Percentiles rank a stretch among this genome's conserved stretches.
phyloP scores from a whole-genome alignment of 2,329 filamentous ascomycete species.

The Berkeleyomyces rouxiae region DNA sequence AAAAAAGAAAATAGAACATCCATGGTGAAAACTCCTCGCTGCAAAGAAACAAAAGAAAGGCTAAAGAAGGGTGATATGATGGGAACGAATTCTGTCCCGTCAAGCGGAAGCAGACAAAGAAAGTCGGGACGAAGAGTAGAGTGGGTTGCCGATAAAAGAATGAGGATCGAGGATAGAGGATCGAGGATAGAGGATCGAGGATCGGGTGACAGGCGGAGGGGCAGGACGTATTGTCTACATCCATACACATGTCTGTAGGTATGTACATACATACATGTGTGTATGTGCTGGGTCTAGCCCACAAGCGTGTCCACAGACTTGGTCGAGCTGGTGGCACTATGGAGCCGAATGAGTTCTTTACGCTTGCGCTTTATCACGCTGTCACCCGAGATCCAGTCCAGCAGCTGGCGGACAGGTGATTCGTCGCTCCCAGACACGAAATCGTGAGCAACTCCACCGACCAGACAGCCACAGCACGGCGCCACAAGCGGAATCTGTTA shows the following conservation, averaged over 20 bases:
- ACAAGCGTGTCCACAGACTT: conserved; percentile 11
- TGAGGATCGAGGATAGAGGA: neutral
- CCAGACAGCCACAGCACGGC: conserved; percentile 46
- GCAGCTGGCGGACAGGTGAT: conserved; percentile 49
- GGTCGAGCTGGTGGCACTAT: conserved; percentile 5
- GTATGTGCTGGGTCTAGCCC: neutral
- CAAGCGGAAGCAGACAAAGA: neutral
- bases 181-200: too few relatives aligned
- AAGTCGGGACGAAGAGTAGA: neutral
- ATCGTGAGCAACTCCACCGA: conserved; percentile 52
- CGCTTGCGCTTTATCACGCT: conserved; percentile 2
- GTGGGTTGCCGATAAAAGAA: neutral
- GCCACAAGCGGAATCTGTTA: conserved; percentile 48
- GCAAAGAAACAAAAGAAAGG: conserved; percentile 4
- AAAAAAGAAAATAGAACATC: conserved; percentile 1
- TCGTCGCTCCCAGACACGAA: conserved; percentile 51
- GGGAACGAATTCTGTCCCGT: neutral
- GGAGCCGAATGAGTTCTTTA: conserved; percentile 3
- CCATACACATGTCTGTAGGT: too few relatives aligned
- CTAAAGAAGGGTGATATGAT: neutral
- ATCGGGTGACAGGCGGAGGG: too few relatives aligned
- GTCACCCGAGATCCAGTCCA: conserved; percentile 12
- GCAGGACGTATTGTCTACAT: too few relatives aligned
- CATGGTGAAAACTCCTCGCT: conserved; percentile 10
- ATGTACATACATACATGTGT: too few relatives aligned